A percentile compares a stretch with the other conserved stretches of the same genome.
Evolutionary conservation across 1,284 basidiomycete genomes (phyloP).

Genomic region (Agaricales sp.): DNA sequence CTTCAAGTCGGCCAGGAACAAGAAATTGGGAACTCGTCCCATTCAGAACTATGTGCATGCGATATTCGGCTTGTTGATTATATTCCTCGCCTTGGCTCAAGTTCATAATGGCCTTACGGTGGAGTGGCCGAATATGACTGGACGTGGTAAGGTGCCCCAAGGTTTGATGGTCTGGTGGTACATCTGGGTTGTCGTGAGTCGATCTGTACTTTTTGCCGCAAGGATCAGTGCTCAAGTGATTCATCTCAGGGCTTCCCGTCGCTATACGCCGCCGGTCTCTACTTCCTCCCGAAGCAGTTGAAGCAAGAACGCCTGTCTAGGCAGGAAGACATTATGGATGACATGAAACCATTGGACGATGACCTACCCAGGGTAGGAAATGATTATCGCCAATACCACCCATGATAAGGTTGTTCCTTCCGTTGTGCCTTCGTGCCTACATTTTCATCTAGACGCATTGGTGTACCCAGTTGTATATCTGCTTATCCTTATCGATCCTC

Average conservation of each 20-base stretch:
- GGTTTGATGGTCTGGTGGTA: slow-evolving; percentile 35
- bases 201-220: neutral
- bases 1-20: slow-evolving; percentile 31
- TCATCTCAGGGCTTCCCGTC: slow-evolving; percentile 18
- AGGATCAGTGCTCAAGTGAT: neutral
- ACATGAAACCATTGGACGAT: neutral
- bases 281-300: slow-evolving; percentile 20
- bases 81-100: slow-evolving; percentile 41
- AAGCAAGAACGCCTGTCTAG: slow-evolving; percentile 15
- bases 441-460: too few relatives aligned
- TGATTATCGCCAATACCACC: neutral
- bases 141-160: slow-evolving; percentile 25
- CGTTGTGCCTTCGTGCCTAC: too few relatives aligned
- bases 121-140: slow-evolving; percentile 37
- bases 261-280: slow-evolving; percentile 20
- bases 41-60: slow-evolving; percentile 52
- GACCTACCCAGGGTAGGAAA: neutral
- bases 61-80: slow-evolving; percentile 37
- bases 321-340: neutral
- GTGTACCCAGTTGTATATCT: too few relatives aligned
- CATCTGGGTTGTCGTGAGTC: slow-evolving; percentile 42
- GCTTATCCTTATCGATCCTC: too few relatives aligned
- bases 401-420: too few relatives aligned
- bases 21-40: slow-evolving; percentile 24
- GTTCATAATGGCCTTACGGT: slow-evolving; percentile 34